Base-by-base conservation (phyloP, 139 green algal genomes). In the Tetratostichococcus sp. region DNA sequence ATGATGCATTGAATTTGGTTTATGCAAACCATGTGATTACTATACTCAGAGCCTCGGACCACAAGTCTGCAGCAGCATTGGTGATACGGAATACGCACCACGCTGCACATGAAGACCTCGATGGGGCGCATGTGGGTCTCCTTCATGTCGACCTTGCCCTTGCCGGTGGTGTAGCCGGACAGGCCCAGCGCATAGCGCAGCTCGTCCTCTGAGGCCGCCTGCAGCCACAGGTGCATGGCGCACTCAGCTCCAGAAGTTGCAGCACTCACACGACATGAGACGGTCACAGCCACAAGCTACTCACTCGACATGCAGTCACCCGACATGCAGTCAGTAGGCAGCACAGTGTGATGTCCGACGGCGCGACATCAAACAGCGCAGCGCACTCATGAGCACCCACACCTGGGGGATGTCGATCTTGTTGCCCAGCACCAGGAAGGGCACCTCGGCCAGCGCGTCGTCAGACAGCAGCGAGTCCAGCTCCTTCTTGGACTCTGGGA, bases 371-470 rank as follows among this genome's bases (percentile, higher is more conserved):
- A n/a, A n/a, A 67, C 58, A 6, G 26, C 58, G 4, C 58, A 67
- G 11, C 58, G 8, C 26, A 28, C 58, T 28, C 25, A 30, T 28
- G 8, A 32, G 58, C 16, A 22, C 8, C 8, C 26, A 50, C 39
- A 79, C 94, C 22, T 86, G 84, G 16, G 96, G 93, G 71, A 98
- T 90, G 81, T 99, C 96, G 72, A 99, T 99, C 84, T 99, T 99
- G 93, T 99, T 99, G 69, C 96, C 96, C 71, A 99, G 85, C 1
- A 99, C 77, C 30, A 99, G 83, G 84, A 99, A 97, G 8, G 96
- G 96, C 42, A 99, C 95, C n/a, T 85, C 84, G 25, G 79, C 70
- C 0, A 99, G 85, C 19, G 86, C 89, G 77, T 99, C 96, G 75
- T 99, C 96, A 25, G 84, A 88, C 23, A 99, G 86, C 72, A 99